Conservation (phyloP, 208 protist genomes). For the Crithidia bombi region DNA sequence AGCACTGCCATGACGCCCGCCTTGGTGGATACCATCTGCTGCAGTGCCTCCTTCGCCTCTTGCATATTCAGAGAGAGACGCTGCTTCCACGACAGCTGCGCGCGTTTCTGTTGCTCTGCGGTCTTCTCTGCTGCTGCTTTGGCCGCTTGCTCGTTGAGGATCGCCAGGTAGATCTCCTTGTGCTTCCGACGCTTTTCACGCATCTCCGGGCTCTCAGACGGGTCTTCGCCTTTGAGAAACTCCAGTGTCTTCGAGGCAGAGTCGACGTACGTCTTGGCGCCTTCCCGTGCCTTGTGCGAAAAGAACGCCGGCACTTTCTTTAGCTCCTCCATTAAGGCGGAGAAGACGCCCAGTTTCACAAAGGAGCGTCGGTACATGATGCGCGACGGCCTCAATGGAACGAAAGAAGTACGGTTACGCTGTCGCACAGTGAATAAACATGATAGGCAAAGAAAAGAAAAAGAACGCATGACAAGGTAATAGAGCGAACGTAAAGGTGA, state of each 20-base stretch:
- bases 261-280: constrained; percentile 38
- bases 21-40: constrained; percentile 58
- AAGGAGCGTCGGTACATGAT: constrained; percentile 46
- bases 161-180: constrained; percentile 64
- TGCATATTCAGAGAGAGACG: constrained; percentile 1
- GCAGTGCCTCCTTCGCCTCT: constrained; percentile 36
- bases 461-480: background rate
- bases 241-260: constrained; percentile 45
- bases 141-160: constrained; percentile 47
- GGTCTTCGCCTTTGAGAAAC: constrained; percentile 56
- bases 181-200: constrained; percentile 56
- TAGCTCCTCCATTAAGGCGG: constrained; percentile 51
- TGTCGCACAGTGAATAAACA: background rate
- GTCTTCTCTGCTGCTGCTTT: constrained; percentile 22
- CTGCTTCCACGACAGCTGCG: constrained; percentile 24
- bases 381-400: background rate
- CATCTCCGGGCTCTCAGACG: constrained; percentile 40
- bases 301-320: constrained; percentile 51
- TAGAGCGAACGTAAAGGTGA: background rate
- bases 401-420: background rate
- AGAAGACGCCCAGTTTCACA: constrained; percentile 36
- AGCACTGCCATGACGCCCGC: constrained; percentile 78
- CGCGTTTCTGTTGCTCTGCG: constrained; percentile 9
- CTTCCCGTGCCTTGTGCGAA: constrained; percentile 26
- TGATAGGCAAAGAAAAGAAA: constrained; percentile 3